A percentile compares a stretch with the other conserved stretches of the same genome.
These are phyloP conservation scores for Pythium diclinum DNA, from an alignment of 352 stramenopile genomes.

Conservation along the genomic window DNA sequence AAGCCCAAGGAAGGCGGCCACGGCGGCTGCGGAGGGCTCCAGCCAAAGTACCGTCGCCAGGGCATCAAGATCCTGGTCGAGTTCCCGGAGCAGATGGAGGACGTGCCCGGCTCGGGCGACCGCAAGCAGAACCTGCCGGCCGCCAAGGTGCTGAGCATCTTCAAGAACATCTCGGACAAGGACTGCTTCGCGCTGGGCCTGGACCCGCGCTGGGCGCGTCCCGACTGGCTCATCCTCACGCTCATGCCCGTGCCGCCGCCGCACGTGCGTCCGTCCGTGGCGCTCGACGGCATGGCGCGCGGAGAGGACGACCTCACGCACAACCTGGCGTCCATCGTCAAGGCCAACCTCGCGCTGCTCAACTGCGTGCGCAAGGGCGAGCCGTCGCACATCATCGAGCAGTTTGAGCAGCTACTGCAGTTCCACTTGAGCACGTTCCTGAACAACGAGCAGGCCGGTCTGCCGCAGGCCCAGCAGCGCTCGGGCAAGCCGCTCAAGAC, in stretches of 20 bases:
- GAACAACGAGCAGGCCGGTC: conserved; percentile 97
- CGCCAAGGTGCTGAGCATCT: conserved; percentile 94
- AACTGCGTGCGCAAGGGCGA: conserved; percentile 95
- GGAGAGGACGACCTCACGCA: conserved; percentile 99
- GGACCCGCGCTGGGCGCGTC: conserved; percentile 92
- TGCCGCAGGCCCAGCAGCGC: conserved; percentile 95
- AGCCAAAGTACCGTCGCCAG: conserved; percentile 96
- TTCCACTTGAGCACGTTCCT: conserved; percentile 92
- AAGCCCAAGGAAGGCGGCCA: conserved; percentile 80
- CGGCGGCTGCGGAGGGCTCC: conserved; percentile 77
- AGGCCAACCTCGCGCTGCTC: conserved; percentile 95
- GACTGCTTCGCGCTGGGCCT: conserved; percentile 95
- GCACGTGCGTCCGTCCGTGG: conserved; percentile 96
- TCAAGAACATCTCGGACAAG: conserved; percentile 97
- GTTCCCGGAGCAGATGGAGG: conserved; percentile 94
- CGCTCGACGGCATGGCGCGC: conserved; percentile 90
- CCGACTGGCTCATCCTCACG: conserved; percentile 98
- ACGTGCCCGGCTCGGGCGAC: conserved; percentile 92
- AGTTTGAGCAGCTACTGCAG: conserved; percentile 87
- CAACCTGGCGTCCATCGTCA: conserved; percentile 97
- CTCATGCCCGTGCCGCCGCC: conserved; percentile 97
- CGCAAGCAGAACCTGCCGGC: conserved; percentile 96
- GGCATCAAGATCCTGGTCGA: conserved; percentile 95
- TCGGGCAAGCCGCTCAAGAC: conserved; percentile 98
- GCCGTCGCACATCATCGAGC: conserved; percentile 94